Evolutionary conservation across 2,329 filamentous ascomycete species (phyloP), one percentile per base, ranked within the genome.

Genomic region (Gaeumannomyces tritici): DNA sequence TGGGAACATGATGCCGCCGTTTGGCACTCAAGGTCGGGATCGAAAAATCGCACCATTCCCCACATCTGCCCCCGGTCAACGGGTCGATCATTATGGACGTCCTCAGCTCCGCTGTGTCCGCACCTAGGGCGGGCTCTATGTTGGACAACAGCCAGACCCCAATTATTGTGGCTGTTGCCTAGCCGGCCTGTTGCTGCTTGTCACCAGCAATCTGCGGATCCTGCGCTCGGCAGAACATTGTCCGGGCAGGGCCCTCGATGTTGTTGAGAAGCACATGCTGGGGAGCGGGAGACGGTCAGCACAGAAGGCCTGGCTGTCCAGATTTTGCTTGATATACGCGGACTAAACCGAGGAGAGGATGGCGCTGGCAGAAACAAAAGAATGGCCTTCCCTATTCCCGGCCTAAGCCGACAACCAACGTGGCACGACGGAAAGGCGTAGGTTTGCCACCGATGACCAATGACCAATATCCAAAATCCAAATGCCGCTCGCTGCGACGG

Each of bases 41-140:
- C 21, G 21, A 55, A 56, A 61, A 61, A 55, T 61, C 59, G 59
- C 42, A 33, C 59, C 47, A 61, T 61, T 61, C 24, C 59, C 59
- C 59, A 61, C 59, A 31, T 61, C n/a, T 24, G 24, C 11, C 51
- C 59, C 54, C 18, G 42, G 18, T 26, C 21, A 61, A 61, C 59
- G 47, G 59, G 59, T 55, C 59, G 59, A 61, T 61, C 59, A 61
- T 61, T 55, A 47, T 61, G 31, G 27, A 21, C 21, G 9, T n/a
- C 18, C 31, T 33, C 9, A 12, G 21, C 42, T 51, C 42, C 42
- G 42, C 42, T n/a, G 21, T 51, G 42, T n/a, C n/a, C n/a, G n/a
- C n/a, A n/a, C n/a, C n/a, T n/a, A n/a, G n/a, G n/a, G n/a, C n/a
- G n/a, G n/a, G 18, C 42, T 51, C 42, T 51, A n/a, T 51, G 21